Evolutionary conservation across 805 yeast species (phyloP).

Genomic region (Lipomyces oligophaga): DNA sequence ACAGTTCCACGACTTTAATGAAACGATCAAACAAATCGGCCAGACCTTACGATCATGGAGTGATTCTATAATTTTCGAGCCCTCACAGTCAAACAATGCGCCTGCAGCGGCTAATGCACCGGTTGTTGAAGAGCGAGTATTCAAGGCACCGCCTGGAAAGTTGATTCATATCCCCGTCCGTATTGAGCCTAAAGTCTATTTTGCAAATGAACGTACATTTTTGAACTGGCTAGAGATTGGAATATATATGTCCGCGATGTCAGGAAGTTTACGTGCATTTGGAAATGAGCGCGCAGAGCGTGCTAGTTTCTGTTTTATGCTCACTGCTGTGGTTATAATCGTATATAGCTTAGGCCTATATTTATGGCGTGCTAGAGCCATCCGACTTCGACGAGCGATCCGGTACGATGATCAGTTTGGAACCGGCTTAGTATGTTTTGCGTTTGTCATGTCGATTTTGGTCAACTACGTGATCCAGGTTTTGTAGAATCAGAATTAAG

Average conservation of each 20-base stretch:
- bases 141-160: conserved; percentile 64
- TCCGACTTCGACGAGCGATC: conserved; percentile 76
- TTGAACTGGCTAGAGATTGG: conserved; percentile 91
- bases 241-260: conserved; percentile 81
- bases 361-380: conserved; percentile 74
- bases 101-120: conserved; percentile 2
- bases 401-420: conserved; percentile 86
- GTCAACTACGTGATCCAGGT: conserved; percentile 35
- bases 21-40: conserved; percentile 15
- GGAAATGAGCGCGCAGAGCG: conserved; percentile 65
- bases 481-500: too few species aligned
- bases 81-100: not conserved
- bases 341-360: conserved; percentile 69
- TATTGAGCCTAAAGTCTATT: conserved; percentile 98
- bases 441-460: conserved; percentile 64
- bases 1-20: conserved; percentile 15
- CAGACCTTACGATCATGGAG: conserved; percentile 14
- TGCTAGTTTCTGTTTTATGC: conserved; percentile 81
- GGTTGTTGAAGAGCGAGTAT: conserved; percentile 14
- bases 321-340: conserved; percentile 72
- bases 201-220: conserved; percentile 95
- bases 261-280: conserved; percentile 78
- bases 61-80: conserved; percentile 10
- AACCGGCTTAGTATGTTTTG: conserved; percentile 75
- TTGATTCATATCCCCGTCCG: conserved; percentile 88